Conservation (phyloP, 805 yeast genomes). For the Brettanomyces naardenensis region DNA sequence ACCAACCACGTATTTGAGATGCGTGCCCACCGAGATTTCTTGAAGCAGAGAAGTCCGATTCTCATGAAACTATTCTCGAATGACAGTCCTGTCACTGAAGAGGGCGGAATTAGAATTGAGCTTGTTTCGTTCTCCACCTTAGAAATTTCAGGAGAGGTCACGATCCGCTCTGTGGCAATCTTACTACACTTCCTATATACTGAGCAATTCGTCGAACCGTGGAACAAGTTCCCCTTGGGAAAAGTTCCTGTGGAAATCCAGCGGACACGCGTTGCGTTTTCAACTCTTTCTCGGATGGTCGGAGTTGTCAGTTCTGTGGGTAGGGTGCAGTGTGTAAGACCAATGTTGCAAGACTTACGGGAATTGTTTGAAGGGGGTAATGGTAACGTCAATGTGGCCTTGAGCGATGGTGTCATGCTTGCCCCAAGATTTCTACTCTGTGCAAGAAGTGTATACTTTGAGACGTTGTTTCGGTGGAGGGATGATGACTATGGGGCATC, state of each 20-base stretch:
- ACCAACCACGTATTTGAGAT: conserved; percentile 3
- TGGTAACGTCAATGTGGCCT: conserved; percentile 35
- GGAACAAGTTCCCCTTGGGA: conserved; percentile 32
- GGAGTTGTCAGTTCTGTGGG: conserved; percentile 23
- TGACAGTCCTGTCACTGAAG: conserved; percentile 4
- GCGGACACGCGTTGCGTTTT: conserved; percentile 24
- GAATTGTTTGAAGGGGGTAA: conserved; percentile 7
- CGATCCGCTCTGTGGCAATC: conserved; percentile 26
- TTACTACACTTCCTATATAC: conserved; percentile 44
- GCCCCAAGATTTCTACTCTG: conserved; percentile 48
- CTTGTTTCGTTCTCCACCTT: not conserved
- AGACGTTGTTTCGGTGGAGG: conserved; percentile 52
- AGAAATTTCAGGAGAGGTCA: conserved; percentile 17
- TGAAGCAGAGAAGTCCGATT: conserved; percentile 6
- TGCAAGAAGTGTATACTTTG: conserved; percentile 56
- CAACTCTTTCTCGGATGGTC: conserved; percentile 17
- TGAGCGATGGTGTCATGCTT: conserved; percentile 38
- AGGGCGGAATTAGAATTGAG: conserved; percentile 9
- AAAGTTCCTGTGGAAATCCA: conserved; percentile 26
- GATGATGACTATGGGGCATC: conserved; percentile 28
- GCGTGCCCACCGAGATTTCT: conserved; percentile 7
- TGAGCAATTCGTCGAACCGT: conserved; percentile 34
- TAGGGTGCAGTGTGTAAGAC: conserved; percentile 13
- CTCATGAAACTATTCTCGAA: conserved; percentile 3
- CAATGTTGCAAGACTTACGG: conserved; percentile 14